Evolutionary conservation across 108 stramenopile genomes (phyloP), one percentile per base, ranked within the genome.

Genomic region (Cyclotella baltica): DNA sequence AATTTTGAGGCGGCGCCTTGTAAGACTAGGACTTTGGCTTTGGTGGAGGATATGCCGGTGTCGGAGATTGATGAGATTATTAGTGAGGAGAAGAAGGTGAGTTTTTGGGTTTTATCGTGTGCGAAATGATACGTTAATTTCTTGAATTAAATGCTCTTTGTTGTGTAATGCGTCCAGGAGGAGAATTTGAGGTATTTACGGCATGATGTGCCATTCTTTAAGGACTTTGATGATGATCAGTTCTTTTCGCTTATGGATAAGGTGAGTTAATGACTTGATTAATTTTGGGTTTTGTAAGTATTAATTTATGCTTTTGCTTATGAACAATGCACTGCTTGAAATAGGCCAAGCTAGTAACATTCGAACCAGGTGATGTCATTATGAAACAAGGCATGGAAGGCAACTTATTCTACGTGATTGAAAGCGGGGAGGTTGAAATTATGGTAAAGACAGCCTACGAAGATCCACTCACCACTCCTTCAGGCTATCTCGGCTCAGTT

Each of bases 361-460:
- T 92, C 78, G 89, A 89, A 16, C 64, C 77, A 16, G 94, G 94
- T 19, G 73, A 84, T 20, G 72, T 93, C 28, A 89, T 96, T 68
- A 89, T 96, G 89, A 84, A 84, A 58, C 87, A 96, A 65, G 95
- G 95, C 29, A 89, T 88, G 72, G 72, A 70, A 4, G 96, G 96
- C 0, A 59, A 73, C 29, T 84, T 86, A 62, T 97, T 97, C 64
- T 97, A 97, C 64, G 86, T 95, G 8, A 92, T 97, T 28, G 84
- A 87, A 47, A 79, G 75, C 22, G 96, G 96, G 29, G 86, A 90
- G 67, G 94, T 97, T 8, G 91, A 93, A 77, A 91, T 95, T 48
- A 85, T 87, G 80, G 91, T 91, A 65, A 75, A 84, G 38, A 87
- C 88, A 1, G 89, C 89, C 47, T 90, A 87, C 63, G 91, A 90